These are phyloP conservation scores for Suillus fuscotomentosus DNA, from an alignment of 768 basidiomycete species.

Conservation along the genomic window DNA sequence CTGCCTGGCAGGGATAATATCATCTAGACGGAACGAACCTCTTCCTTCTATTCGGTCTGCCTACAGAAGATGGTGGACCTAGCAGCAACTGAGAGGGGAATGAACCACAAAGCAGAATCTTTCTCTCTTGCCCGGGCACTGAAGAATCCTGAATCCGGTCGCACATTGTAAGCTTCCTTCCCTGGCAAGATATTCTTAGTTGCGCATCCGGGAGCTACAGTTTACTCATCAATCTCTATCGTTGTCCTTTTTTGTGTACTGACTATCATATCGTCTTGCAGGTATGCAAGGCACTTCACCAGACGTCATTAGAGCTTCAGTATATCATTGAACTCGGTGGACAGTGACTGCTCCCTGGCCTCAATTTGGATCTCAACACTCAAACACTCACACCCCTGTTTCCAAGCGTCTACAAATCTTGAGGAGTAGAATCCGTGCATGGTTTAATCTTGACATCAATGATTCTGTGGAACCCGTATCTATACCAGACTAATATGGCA, in stretches of 20 bases:
- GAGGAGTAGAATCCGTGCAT: background rate
- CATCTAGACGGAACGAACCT: background rate
- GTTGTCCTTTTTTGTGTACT: background rate
- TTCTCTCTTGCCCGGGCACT: background rate
- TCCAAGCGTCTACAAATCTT: background rate
- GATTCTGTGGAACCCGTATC: background rate
- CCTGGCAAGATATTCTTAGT: background rate
- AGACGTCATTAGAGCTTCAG: background rate
- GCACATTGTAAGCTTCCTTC: background rate
- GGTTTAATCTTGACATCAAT: background rate
- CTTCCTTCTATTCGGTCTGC: background rate
- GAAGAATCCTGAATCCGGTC: background rate
- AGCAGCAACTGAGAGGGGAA: background rate
- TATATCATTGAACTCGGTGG: background rate
- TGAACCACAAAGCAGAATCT: background rate
- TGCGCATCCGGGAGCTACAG: background rate
- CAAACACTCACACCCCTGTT: background rate
- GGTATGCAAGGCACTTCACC: background rate
- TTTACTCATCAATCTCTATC: background rate
- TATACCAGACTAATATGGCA: background rate
- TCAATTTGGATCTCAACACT: background rate
- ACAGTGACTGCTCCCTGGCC: background rate
- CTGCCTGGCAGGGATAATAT: background rate
- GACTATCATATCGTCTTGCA: background rate
- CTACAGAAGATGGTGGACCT: background rate